Evolutionary conservation across 1,139 yeast species (phyloP), one percentile per base, ranked within the genome.

Genomic region (Pichia sp.): DNA sequence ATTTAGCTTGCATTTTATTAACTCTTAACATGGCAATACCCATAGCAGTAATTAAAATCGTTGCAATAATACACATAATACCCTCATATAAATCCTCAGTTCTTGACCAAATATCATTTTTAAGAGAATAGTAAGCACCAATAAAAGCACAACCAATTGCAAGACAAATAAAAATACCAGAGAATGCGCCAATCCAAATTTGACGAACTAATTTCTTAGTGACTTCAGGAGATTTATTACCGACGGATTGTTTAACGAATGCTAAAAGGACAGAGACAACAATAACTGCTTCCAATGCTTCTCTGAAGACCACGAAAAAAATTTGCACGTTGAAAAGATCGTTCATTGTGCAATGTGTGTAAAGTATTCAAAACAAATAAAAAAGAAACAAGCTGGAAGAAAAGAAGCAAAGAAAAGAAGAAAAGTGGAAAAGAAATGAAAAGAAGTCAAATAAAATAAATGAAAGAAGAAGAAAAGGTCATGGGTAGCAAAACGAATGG

Each of bases 31-130:
- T 84, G 57, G 95, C 93, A 53, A 88, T 66, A 38, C 96, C 96
- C 96, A 89, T 89, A 37, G 79, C 57, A 2, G 96, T 77, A 50
- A 89, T 89, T 60, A 89, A 75, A 24, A 84, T 66, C 0, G 93
- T 74, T 1, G 96, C 96, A 54, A 89, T 74, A 22, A 88, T 65
- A 59, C 89, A 82, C 58, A 89, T 78, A 23, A 82, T 72, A 57
- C 96, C 96, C 67, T 89, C 97, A 84, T 95, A 89, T 46, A 88
- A 72, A 60, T 89, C 96, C 61, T 89, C 97, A 38, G 95, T 78
- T 35, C 68, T 61, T 11, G 87, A 64, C 96, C 96, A 89, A 49
- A 87, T 66, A 68, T 89, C 94, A 28, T 78, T 74, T 39, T 86
- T 86, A 34, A 87, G 70, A 27, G 80, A 64, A 58, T 89, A 88